Percentiles rank a stretch among this genome's conserved stretches.
Conservation (phyloP, 768 basidiomycete species). For the Phaffia tasmanica region DNA sequence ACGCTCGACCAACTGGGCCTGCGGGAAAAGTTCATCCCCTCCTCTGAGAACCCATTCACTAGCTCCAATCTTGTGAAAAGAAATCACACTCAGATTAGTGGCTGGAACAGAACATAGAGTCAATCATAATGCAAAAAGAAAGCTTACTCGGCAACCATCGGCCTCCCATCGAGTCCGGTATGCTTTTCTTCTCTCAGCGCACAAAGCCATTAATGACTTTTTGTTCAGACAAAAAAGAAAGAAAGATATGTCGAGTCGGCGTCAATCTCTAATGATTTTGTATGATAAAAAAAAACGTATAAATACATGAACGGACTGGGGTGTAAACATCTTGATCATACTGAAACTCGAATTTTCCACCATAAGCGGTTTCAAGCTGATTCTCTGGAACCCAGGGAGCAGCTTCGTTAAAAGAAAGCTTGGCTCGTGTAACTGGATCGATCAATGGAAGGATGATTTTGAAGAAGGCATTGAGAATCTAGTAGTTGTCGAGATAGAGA, state of each 20-base stretch:
- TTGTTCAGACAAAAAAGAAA: background rate
- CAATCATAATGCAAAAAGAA: background rate
- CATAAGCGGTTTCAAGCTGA: constrained; percentile 18
- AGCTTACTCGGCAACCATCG: background rate
- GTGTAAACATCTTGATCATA: constrained; percentile 7
- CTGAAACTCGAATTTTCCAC: constrained; percentile 16
- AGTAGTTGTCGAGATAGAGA: background rate
- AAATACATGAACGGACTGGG: background rate
- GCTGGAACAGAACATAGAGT: background rate
- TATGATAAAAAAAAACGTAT: background rate
- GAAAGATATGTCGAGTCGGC: background rate
- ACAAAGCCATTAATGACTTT: constrained; percentile 1
- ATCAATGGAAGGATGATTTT: constrained; percentile 25
- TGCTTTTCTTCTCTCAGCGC: background rate
- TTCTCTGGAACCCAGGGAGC: constrained; percentile 19
- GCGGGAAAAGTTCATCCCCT: background rate
- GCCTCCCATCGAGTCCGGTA: constrained; percentile 14
- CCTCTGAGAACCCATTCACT: constrained; percentile 21
- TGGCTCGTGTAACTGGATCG: constrained; percentile 24
- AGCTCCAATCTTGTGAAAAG: constrained; percentile 13
- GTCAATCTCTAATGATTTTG: background rate
- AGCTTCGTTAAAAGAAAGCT: constrained; percentile 24
- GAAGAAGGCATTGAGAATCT: constrained; percentile 16
- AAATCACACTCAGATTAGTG: background rate
- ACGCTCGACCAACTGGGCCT: too few relatives aligned